Conservation (phyloP, 108 stramenopile species). For the Cylindrotheca closterium region DNA sequence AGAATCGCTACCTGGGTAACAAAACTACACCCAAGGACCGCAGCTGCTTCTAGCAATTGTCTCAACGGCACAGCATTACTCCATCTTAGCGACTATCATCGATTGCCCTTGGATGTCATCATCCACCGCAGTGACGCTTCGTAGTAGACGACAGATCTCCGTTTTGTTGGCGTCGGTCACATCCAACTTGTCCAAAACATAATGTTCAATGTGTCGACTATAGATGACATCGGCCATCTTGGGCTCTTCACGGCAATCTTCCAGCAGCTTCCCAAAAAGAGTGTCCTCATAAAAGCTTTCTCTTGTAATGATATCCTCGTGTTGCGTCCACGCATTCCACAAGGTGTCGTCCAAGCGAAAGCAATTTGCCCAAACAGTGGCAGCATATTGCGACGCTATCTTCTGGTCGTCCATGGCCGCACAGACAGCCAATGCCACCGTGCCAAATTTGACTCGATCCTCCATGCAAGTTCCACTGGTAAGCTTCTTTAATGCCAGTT, state of each 20-base stretch:
- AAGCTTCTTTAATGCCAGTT: conserved; percentile 24
- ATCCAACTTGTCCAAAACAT: conserved; percentile 21
- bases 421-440: conserved; percentile 29
- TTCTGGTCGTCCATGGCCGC: conserved; percentile 22
- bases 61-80: neutral
- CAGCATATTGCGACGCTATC: conserved; percentile 1
- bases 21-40: too few relatives aligned
- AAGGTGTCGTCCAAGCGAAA: conserved; percentile 15
- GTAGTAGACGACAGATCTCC: conserved; percentile 23
- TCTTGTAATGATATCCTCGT: conserved; percentile 7
- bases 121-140: conserved; percentile 12
- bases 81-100: conserved; percentile 15
- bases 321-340: conserved; percentile 28
- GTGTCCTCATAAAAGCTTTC: conserved; percentile 7
- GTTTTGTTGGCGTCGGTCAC: conserved; percentile 13
- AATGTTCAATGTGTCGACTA: conserved; percentile 27
- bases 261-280: conserved; percentile 33
- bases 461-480: conserved; percentile 2
- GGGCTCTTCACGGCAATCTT: conserved; percentile 29
- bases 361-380: conserved; percentile 30
- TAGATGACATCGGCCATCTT: conserved; percentile 24
- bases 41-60: too few relatives aligned
- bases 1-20: too few relatives aligned
- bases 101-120: conserved; percentile 27
- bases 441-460: conserved; percentile 24